Percentiles rank a stretch among this genome's conserved stretches.
phyloP scores from a whole-genome alignment of 352 stramenopile genomes.

The Phytophthora tentaculata region DNA sequence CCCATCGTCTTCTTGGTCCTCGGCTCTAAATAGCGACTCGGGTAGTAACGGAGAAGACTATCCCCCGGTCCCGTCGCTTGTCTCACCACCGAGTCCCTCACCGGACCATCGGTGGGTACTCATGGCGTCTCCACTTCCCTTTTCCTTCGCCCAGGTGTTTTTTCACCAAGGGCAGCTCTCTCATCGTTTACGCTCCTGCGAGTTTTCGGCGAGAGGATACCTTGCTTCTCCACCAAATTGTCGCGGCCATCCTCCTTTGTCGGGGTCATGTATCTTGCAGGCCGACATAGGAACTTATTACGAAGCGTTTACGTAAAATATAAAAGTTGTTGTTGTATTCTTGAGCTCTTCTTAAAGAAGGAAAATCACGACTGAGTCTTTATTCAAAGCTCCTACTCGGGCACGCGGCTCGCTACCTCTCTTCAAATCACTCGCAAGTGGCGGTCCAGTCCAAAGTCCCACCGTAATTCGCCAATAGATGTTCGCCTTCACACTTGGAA shows the following conservation, averaged over 20 bases:
- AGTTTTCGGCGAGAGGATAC: neutral
- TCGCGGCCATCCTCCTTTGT: neutral
- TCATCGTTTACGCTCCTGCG: neutral
- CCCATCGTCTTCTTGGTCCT: neutral
- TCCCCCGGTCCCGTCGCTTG: neutral
- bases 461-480: neutral
- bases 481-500: neutral
- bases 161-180: neutral
- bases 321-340: neutral
- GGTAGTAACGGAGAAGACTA: neutral
- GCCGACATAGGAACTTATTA: neutral
- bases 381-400: neutral
- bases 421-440: neutral
- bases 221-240: neutral
- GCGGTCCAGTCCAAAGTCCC: neutral
- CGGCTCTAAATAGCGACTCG: neutral
- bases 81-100: neutral
- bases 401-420: neutral
- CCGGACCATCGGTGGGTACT: neutral
- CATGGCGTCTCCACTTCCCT: neutral
- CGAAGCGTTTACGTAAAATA: neutral
- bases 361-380: neutral
- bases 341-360: neutral
- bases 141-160: neutral
- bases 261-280: neutral